A percentile compares a stretch with the other conserved stretches of the same genome.
Conservation (phyloP, 345 rosid species). For the Gossypium mustelinum region DNA sequence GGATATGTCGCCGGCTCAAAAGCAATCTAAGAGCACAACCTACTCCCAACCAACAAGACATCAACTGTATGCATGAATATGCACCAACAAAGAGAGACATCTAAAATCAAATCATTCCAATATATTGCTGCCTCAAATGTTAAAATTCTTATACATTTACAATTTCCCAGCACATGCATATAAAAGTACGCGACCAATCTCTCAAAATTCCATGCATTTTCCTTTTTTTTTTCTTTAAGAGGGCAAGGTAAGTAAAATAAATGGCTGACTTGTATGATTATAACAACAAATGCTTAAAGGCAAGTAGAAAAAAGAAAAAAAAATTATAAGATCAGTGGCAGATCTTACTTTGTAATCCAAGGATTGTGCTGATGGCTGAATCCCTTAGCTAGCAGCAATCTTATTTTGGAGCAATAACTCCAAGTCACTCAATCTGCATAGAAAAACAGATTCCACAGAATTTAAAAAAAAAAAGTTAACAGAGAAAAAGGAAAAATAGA, state of each 20-base stretch:
- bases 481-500: not conserved
- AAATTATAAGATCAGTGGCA: not conserved
- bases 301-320: not conserved
- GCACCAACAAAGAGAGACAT: not conserved
- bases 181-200: not conserved
- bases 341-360: constrained; percentile 3
- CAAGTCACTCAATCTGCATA: constrained; percentile 53
- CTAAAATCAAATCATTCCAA: not conserved
- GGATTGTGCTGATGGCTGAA: not conserved
- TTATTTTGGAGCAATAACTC: constrained; percentile 47
- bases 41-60: no score
- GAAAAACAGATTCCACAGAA: not conserved
- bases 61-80: not conserved
- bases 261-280: not conserved
- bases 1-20: no score
- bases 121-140: not conserved
- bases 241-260: not conserved
- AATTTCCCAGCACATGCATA: not conserved
- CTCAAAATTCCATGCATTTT: not conserved
- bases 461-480: not conserved
- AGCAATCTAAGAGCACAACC: no score
- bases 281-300: not conserved
- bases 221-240: not conserved
- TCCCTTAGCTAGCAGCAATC: constrained; percentile 37
- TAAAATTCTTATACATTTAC: constrained; percentile 1